Base-by-base conservation (phyloP, 1,284 basidiomycete genomes). In the Athelia sp. region DNA sequence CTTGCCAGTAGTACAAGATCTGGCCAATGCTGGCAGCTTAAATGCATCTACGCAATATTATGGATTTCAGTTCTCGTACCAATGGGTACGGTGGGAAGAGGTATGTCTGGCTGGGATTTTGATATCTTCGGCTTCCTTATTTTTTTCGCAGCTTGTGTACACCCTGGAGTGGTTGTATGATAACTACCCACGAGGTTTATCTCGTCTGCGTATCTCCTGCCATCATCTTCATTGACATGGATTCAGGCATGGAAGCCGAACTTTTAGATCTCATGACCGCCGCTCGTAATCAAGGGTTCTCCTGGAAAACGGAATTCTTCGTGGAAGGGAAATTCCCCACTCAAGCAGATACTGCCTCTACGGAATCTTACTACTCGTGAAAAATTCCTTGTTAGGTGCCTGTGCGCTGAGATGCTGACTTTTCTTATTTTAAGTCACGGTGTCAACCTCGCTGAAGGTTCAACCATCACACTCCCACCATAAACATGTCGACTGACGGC, bases 231-330 rank as follows among this genome's bases (percentile, higher is more conserved):
- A 19, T 45, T 46, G 14, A 47, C 36, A 8, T 19, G 23, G 19
- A 31, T 46, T 2, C 32, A 70, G 68, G 66, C 24, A 58, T 68
- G 52, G 65, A 67, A 47, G 61, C 56, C 13, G 48, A 63, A 46
- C 56, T 71, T 9, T 58, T 71, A 9, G 67, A 71, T 47, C 67
- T 66, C 0, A 71, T 72, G 69, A 60, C 67, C 31, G 62, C 71
- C 9, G 64, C 66, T 35, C 57, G 68, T 11, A 56, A 68, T 38
- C 54, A 58, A 19, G 69, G 69, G 1, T 71, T 66, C 52, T 68
- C 67, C 0, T 71, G 70, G 70, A 71, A 71, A 55, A 61, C 66
- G 22, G 51, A 69, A 17, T 72, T 68, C 68, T 72, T 68, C 50
- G 62, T 59, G 11, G 60, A 66, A 9, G 61, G 54, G 1, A 62